Conservation (phyloP, 2,329 filamentous ascomycete genomes). For the Penicillium sp. region DNA sequence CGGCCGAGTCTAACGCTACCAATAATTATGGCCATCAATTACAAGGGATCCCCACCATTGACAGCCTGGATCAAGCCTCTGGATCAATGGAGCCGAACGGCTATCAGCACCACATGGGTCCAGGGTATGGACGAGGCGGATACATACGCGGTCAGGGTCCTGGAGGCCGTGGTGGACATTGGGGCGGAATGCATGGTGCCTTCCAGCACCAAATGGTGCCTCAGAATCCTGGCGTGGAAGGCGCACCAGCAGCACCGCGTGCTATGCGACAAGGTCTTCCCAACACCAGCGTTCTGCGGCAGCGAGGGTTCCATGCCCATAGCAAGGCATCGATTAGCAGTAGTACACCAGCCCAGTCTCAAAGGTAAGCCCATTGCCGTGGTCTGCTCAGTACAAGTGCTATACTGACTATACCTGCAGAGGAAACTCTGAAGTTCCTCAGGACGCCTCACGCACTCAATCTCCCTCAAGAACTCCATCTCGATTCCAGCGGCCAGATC, state of each 20-base stretch:
- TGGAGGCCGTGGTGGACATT: constrained; percentile 39
- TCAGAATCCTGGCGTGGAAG: constrained; percentile 60
- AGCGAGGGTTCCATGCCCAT: constrained; percentile 52
- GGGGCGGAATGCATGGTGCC: constrained; percentile 33
- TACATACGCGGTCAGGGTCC: constrained; percentile 46
- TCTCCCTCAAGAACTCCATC: constrained; percentile 31
- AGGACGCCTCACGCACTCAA: constrained; percentile 33
- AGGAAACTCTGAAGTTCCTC: constrained; percentile 38
- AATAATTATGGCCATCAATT: constrained; percentile 12
- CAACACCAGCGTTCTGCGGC: constrained; percentile 73
- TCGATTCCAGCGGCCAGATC: constrained; percentile 24
- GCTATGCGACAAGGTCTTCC: constrained; percentile 89
- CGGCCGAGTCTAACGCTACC: constrained; percentile 3
- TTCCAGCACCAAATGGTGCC: constrained; percentile 39
- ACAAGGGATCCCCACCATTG: constrained; percentile 32
- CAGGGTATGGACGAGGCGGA: constrained; percentile 44
- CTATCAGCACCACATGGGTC: constrained; percentile 27
- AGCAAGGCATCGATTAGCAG: constrained; percentile 28
- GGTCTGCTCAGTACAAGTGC: background rate
- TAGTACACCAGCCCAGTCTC: constrained; percentile 25
- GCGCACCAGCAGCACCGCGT: constrained; percentile 88
- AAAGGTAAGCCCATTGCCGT: constrained; percentile 31
- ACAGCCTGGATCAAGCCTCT: constrained; percentile 20
- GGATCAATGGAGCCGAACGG: constrained; percentile 30
- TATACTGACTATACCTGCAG: constrained; percentile 19